phyloP scores from a whole-genome alignment of 306 rosid genomes.

The Cucurbita maxima region DNA sequence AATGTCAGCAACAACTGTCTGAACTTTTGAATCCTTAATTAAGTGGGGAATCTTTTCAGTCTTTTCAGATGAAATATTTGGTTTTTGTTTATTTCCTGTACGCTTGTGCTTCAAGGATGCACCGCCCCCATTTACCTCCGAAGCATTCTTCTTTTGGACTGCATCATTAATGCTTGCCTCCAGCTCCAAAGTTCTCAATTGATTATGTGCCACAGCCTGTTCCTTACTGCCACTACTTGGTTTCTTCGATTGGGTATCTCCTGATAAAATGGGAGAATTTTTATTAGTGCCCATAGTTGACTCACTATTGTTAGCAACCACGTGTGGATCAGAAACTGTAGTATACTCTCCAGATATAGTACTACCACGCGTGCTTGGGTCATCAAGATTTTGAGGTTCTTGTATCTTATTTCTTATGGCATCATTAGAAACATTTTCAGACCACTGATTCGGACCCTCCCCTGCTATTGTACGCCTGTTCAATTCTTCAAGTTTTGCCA shows the following conservation, averaged over 20 bases:
- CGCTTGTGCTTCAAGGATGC: constrained; percentile 48
- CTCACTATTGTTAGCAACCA: constrained; percentile 22
- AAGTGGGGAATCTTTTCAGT: constrained; percentile 21
- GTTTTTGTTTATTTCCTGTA: constrained; percentile 46
- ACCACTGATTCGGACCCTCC: constrained; percentile 29
- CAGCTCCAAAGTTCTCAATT: constrained; percentile 28
- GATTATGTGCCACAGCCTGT: constrained; percentile 18
- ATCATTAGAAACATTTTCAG: constrained; percentile 23
- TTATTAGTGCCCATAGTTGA: constrained; percentile 16
- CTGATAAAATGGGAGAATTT: constrained; percentile 17
- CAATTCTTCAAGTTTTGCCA: constrained; percentile 68
- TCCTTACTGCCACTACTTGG: constrained; percentile 23
- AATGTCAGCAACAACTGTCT: constrained; percentile 18
- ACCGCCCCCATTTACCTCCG: constrained; percentile 34
- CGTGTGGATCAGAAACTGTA: constrained; percentile 17
- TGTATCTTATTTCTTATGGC: constrained; percentile 32
- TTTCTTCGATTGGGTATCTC: constrained; percentile 20
- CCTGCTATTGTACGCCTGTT: constrained; percentile 34
- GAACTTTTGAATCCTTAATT: constrained; percentile 20
- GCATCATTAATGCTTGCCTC: constrained; percentile 30
- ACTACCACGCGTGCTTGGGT: constrained; percentile 10
- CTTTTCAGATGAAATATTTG: constrained; percentile 27
- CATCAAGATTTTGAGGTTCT: constrained; percentile 29
- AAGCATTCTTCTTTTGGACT: constrained; percentile 12
- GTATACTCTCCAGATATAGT: constrained; percentile 16